A percentile compares a stretch with the other conserved stretches of the same genome.
phyloP scores from a whole-genome alignment of 2,329 filamentous ascomycete genomes.

The Xylaria sp. region DNA sequence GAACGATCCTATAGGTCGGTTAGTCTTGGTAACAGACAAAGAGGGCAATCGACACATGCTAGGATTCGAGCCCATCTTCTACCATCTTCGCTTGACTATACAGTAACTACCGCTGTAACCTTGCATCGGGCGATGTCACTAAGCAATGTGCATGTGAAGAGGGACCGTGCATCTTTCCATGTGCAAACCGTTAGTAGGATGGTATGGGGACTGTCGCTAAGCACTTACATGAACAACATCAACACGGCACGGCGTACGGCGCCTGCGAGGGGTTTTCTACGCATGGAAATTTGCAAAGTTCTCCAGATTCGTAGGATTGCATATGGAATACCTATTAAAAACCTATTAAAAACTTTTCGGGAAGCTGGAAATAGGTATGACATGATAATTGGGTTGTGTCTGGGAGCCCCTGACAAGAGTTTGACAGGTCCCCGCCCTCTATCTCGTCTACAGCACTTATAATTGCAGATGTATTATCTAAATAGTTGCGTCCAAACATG shows the following conservation, averaged over 20 bases:
- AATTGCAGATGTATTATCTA: neutral
- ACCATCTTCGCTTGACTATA: neutral
- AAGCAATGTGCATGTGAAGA: constrained; percentile 5
- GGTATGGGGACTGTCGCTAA: neutral
- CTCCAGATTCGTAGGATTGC: neutral
- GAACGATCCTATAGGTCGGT: neutral
- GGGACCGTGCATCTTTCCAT: constrained; percentile 14
- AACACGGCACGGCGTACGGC: neutral
- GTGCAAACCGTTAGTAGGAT: constrained; percentile 5
- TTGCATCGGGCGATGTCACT: constrained; percentile 5
- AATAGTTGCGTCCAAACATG: neutral
- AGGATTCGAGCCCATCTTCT: neutral
- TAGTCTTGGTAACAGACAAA: neutral
- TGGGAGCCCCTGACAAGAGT: neutral
- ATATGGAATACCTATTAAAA: constrained; percentile 5
- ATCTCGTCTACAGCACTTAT: neutral
- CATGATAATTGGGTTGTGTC: neutral
- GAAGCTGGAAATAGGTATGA: neutral
- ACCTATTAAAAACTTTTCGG: neutral
- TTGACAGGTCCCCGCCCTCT: no score
- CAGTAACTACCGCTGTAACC: neutral
- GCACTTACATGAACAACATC: neutral
- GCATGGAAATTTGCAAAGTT: neutral
- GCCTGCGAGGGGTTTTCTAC: neutral
- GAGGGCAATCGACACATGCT: neutral